phyloP scores from a whole-genome alignment of 2,329 filamentous ascomycete species.

The Cryphonectria japonica region DNA sequence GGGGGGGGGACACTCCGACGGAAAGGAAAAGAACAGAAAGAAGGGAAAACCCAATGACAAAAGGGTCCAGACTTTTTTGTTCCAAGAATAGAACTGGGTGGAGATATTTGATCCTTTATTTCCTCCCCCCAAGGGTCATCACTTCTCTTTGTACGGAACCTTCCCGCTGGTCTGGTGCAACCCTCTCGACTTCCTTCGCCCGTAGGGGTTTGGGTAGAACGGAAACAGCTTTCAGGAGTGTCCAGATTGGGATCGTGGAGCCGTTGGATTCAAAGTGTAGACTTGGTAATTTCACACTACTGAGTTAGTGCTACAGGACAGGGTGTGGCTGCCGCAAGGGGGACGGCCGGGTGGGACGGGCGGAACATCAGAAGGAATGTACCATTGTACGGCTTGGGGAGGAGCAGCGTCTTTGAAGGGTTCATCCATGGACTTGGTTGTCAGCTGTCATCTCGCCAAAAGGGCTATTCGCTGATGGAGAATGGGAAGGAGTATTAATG shows the following conservation, averaged over 20 bases:
- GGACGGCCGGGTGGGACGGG: too few relatives aligned
- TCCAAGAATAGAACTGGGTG: conserved; percentile 7
- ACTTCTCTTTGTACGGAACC: not conserved
- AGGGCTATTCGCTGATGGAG: not conserved
- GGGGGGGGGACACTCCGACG: not conserved
- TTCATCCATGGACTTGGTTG: not conserved
- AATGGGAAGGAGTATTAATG: not conserved
- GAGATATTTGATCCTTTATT: not conserved
- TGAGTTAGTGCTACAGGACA: not conserved
- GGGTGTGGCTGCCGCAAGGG: not conserved
- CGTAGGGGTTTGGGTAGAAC: not conserved
- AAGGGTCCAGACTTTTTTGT: not conserved
- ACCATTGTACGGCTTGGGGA: not conserved
- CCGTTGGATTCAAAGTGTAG: conserved; percentile 3
- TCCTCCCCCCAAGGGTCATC: not conserved
- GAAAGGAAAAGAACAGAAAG: not conserved
- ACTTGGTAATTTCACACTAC: not conserved
- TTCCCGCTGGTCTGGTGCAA: not conserved
- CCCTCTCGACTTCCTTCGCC: not conserved
- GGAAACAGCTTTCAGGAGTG: not conserved
- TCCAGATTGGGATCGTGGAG: not conserved
- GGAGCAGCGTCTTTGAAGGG: not conserved
- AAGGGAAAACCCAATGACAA: too few relatives aligned
- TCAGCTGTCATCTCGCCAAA: conserved; percentile 7
- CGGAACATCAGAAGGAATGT: not conserved